phyloP scores from a whole-genome alignment of 805 yeast genomes.

The Kuraishia hungarica region DNA sequence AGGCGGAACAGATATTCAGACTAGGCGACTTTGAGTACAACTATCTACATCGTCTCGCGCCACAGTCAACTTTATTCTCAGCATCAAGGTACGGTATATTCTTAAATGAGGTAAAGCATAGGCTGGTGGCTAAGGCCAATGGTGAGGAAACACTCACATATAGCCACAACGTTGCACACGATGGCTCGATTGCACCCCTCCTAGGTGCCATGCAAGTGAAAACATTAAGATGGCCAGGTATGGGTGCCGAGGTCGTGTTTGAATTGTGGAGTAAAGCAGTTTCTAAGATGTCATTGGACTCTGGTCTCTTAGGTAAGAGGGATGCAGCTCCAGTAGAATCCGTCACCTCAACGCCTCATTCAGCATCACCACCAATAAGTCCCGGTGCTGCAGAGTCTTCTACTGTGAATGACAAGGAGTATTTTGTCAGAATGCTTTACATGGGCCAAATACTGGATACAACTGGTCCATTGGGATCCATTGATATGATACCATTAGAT shows the following conservation, averaged over 20 bases:
- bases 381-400: not conserved
- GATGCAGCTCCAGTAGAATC: not conserved
- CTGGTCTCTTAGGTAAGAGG: not conserved
- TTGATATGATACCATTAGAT: constrained; percentile 11
- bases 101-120: constrained; percentile 25
- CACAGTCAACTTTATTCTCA: constrained; percentile 26
- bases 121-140: constrained; percentile 17
- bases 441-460: constrained; percentile 17
- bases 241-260: constrained; percentile 34
- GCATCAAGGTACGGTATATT: constrained; percentile 26
- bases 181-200: constrained; percentile 27
- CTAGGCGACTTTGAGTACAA: constrained; percentile 37
- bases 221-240: constrained; percentile 36
- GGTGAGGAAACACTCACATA: constrained; percentile 22
- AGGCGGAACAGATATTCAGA: constrained; percentile 30
- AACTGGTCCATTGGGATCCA: constrained; percentile 11
- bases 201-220: constrained; percentile 26
- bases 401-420: not conserved
- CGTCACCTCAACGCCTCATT: not conserved
- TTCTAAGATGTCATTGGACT: not conserved
- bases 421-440: constrained; percentile 27
- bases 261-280: constrained; percentile 24
- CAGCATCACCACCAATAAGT: not conserved
- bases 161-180: constrained; percentile 34
- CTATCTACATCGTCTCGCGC: constrained; percentile 24